Conservation (phyloP, 805 yeast genomes). For the Metschnikowia similis region DNA sequence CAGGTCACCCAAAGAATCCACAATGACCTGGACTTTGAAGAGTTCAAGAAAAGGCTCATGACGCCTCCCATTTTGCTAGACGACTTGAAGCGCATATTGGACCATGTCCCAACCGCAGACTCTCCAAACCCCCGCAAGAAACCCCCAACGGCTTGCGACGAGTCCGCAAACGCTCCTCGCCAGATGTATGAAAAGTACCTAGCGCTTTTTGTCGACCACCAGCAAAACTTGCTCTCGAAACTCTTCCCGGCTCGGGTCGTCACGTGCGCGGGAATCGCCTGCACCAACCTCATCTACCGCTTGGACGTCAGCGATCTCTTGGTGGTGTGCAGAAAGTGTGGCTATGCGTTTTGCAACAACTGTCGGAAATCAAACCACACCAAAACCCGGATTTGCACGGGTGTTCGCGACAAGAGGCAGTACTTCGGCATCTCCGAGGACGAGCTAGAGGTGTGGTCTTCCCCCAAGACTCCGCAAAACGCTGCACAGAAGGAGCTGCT, state of each 20-base stretch:
- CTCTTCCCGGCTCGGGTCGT: slow-evolving; percentile 47
- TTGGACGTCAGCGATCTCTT: slow-evolving; percentile 44
- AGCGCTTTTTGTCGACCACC: slow-evolving; percentile 32
- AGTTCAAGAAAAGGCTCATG: slow-evolving; percentile 37
- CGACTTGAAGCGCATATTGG: slow-evolving; percentile 30
- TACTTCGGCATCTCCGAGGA: slow-evolving; percentile 27
- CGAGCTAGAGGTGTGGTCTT: slow-evolving; percentile 35
- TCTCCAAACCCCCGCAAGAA: too few relatives aligned
- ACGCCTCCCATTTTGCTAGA: slow-evolving; percentile 35
- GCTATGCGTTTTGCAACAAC: slow-evolving; percentile 50
- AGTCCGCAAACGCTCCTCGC: neutral
- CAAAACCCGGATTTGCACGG: slow-evolving; percentile 41
- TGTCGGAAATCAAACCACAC: slow-evolving; percentile 66
- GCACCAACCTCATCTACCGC: slow-evolving; percentile 45
- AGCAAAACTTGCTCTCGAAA: slow-evolving; percentile 40
- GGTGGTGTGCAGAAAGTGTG: slow-evolving; percentile 47
- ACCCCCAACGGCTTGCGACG: too few relatives aligned
- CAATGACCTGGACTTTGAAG: slow-evolving; percentile 18
- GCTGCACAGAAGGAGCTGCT: slow-evolving; percentile 13
- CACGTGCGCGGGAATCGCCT: slow-evolving; percentile 45
- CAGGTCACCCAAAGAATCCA: neutral
- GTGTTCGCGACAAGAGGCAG: slow-evolving; percentile 14
- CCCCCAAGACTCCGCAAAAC: slow-evolving; percentile 25
- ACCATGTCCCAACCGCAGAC: neutral
- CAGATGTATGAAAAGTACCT: slow-evolving; percentile 22